Conservation (phyloP, 345 rosid species). For the Eucalyptus cladocalyx region DNA sequence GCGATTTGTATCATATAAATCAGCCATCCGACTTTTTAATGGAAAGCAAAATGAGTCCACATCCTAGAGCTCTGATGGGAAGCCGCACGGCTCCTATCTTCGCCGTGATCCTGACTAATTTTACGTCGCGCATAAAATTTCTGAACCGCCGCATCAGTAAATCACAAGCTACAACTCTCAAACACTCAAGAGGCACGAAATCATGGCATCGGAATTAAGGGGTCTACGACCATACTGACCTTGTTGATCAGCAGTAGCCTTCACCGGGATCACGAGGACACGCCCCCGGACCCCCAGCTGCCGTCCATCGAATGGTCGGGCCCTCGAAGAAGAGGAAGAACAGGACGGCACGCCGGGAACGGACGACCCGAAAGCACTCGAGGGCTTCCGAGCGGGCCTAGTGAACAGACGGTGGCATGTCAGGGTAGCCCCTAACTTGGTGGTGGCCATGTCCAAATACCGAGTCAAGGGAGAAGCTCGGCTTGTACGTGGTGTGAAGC, state of each 20-base stretch:
- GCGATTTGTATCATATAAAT: not conserved
- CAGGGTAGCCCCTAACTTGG: constrained; percentile 45
- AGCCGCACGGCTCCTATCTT: not conserved
- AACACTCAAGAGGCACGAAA: not conserved
- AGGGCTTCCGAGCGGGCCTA: constrained; percentile 31
- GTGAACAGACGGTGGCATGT: constrained; percentile 45
- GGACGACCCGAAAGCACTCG: not conserved
- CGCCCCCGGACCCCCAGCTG: constrained; percentile 21
- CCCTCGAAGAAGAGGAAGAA: constrained; percentile 17
- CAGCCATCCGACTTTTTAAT: not conserved
- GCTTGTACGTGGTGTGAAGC: not conserved
- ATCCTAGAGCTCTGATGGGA: not conserved
- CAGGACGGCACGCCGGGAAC: not conserved
- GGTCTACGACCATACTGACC: constrained; percentile 4
- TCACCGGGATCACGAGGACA: constrained; percentile 28
- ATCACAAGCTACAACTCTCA: not conserved
- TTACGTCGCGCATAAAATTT: not conserved
- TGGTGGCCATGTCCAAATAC: constrained; percentile 13
- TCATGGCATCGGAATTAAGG: not conserved
- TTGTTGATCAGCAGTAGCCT: constrained; percentile 82
- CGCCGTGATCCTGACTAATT: not conserved
- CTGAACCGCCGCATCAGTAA: not conserved
- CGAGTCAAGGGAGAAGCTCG: not conserved
- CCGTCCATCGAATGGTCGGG: constrained; percentile 16
- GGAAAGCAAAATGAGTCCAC: not conserved